Evolutionary conservation across 202 grass and related monocot species (phyloP), one percentile per base, ranked within the genome.

Genomic region (Musa balbisiana): DNA sequence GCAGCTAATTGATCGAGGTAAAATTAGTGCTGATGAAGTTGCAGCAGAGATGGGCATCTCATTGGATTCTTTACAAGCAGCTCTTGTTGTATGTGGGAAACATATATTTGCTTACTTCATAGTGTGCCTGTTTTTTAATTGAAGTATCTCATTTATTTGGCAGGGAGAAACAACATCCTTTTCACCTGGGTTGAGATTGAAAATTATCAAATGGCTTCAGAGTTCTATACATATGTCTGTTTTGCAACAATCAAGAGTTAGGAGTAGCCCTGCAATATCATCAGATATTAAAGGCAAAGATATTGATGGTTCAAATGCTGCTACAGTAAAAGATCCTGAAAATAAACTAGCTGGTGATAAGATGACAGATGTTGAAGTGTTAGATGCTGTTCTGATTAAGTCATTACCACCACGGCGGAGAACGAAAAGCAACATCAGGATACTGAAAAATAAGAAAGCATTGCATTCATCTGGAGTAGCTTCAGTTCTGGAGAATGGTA

Each of bases 141-240:
- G 11, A 43, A 69, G 67, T 81, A 55, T 72, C 52, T 49, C 80
- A 74, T 85, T 68, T 59, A 51, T 83, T 84, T 90, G 67, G 58
- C 82, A 99, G 95, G 95, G 95, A 78, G 91, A 99, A 84, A 99
- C 95, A 27, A 95, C 91, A 55, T 92, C 89, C 0, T 99, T 99
- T 88, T 95, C 95, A 66, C 87, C 92, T 80, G 95, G 95, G 74
- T 80, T 99, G 80, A 99, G 85, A 74, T 74, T 99, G 62, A 99
- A 89, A 90, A 95, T 99, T 79, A 86, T 94, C 73, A 99, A 88
- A 68, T 99, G 95, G 91, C 87, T 99, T 67, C 83, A 89, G 82
- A 88, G 74, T 80, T 91, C 80, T 79, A 78, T 74, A 64, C 83
- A 81, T 75, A 56, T 91, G 49, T 80, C 78, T 78, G 72, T 33